Evolutionary conservation across 345 rosid species (phyloP).

Genomic region (Ceriops tagal): DNA sequence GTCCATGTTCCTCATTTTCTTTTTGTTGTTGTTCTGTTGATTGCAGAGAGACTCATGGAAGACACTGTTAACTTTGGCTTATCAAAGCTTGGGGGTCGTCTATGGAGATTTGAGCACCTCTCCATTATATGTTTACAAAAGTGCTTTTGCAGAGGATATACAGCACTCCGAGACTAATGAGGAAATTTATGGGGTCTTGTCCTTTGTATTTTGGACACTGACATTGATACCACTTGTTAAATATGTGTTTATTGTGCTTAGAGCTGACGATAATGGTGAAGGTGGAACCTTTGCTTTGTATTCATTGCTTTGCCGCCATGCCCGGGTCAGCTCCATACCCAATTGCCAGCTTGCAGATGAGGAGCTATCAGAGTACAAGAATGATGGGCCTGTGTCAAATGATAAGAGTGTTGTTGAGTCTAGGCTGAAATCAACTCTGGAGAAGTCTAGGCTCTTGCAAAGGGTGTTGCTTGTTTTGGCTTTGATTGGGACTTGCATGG

Average conservation of each 20-base stretch:
- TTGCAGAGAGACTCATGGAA: slow-evolving; percentile 39
- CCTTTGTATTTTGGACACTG: slow-evolving; percentile 45
- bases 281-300: slow-evolving; percentile 51
- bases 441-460: slow-evolving; percentile 32
- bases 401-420: slow-evolving; percentile 16
- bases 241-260: slow-evolving; percentile 42
- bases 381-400: slow-evolving; percentile 16
- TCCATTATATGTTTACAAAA: slow-evolving; percentile 46
- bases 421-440: slow-evolving; percentile 35
- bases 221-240: slow-evolving; percentile 37
- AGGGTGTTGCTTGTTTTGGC: slow-evolving; percentile 36
- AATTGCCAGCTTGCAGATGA: slow-evolving; percentile 46
- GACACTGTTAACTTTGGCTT: slow-evolving; percentile 36
- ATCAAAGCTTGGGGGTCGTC: slow-evolving; percentile 30
- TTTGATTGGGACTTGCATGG: slow-evolving; percentile 48
- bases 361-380: slow-evolving; percentile 37
- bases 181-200: slow-evolving; percentile 44
- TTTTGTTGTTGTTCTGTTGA: not conserved
- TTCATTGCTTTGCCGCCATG: slow-evolving; percentile 45
- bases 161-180: slow-evolving; percentile 40
- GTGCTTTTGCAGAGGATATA: slow-evolving; percentile 43
- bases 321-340: slow-evolving; percentile 37
- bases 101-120: slow-evolving; percentile 49
- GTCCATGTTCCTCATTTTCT: not conserved
- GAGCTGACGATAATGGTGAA: slow-evolving; percentile 49